Base-by-base conservation (phyloP, 2,329 filamentous ascomycete species). In the Neofusicoccum sp. region DNA sequence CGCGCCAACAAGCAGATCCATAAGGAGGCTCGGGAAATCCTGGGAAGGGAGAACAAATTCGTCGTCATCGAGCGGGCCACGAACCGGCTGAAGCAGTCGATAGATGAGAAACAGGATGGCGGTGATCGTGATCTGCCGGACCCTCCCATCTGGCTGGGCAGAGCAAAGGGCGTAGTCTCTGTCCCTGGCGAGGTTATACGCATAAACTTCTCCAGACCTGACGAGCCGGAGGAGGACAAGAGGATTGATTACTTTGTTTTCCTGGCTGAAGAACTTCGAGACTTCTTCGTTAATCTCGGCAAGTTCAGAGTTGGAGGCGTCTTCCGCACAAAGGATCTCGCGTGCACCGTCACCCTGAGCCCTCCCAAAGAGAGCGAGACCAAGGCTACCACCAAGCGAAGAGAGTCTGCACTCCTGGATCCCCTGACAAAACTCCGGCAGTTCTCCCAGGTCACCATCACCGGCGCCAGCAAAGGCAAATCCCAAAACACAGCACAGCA, bases 231-330 rank as follows among this genome's bases (percentile, higher is more conserved):
- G 7, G 14, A 59, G 6, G 9, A 22, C 6, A 59, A 22, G n/a
- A 4, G 8, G 16, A 48, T 41, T 29, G 41, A 59, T 16, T 59
- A 59, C 31, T 59, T 59, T n/a, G 34, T 59, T 11, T 37, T 47
- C n/a, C 43, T 48, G 11, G 31, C 16, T 28, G 56, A 59, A 31
- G 56, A 48, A 8, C 56, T 59, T 12, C 41, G 34, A 4, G 34
- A 22, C 12, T 47, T 59, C 39, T 59, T 44, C 31, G 22, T 59
- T 31, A 59, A 59, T n/a, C 31, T 59, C 8, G 44, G 56, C n/a
- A 59, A 47, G 34, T 59, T 36, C 33, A 29, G 43, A 22, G 37
- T 43, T 14, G 31, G 12, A 7, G 56, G 56, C 9, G 31, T 59
- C 14, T 37, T 36, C n/a, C 31, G 56, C 7, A 48, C 56, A n/a